phyloP scores from a whole-genome alignment of 108 stramenopile species.

The Fragilaria crotonensis region DNA sequence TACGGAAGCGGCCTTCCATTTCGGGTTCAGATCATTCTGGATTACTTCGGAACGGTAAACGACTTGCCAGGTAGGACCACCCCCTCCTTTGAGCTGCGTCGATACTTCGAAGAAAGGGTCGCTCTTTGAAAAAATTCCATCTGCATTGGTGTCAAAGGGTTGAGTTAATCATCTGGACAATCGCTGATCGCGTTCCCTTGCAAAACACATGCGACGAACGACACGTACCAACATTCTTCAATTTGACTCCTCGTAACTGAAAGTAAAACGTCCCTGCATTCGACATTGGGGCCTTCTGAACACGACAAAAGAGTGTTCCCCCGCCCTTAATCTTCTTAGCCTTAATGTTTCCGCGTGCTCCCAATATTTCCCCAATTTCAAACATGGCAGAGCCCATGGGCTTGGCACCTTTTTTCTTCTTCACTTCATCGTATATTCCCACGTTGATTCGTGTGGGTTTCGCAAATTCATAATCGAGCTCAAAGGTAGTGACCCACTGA shows the following conservation, averaged over 20 bases:
- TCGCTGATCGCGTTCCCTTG: no score
- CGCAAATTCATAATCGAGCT: constrained; percentile 36
- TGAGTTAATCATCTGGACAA: no score
- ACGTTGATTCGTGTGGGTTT: constrained; percentile 17
- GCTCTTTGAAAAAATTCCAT: constrained; percentile 61
- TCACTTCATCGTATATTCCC: constrained; percentile 9
- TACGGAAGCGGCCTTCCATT: constrained; percentile 43
- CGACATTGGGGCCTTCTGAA: constrained; percentile 17
- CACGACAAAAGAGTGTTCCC: constrained; percentile 39
- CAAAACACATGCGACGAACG: no score
- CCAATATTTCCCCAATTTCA: constrained; percentile 19
- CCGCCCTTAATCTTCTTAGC: constrained; percentile 11
- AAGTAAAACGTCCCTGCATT: constrained; percentile 3
- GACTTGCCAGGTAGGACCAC: constrained; percentile 47
- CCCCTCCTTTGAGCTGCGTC: constrained; percentile 31
- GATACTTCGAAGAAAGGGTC: constrained; percentile 73
- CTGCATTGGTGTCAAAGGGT: constrained; percentile 11
- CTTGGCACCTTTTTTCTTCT: constrained; percentile 8
- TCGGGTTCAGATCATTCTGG: constrained; percentile 60
- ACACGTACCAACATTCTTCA: constrained; percentile 48
- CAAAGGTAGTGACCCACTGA: constrained; percentile 37
- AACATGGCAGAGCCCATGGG: constrained; percentile 18
- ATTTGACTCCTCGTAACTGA: constrained; percentile 37
- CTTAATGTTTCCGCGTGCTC: constrained; percentile 5
- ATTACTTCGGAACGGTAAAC: constrained; percentile 43